phyloP scores from a whole-genome alignment of 495 filamentous ascomycete genomes.

The Talaromyces liani region DNA sequence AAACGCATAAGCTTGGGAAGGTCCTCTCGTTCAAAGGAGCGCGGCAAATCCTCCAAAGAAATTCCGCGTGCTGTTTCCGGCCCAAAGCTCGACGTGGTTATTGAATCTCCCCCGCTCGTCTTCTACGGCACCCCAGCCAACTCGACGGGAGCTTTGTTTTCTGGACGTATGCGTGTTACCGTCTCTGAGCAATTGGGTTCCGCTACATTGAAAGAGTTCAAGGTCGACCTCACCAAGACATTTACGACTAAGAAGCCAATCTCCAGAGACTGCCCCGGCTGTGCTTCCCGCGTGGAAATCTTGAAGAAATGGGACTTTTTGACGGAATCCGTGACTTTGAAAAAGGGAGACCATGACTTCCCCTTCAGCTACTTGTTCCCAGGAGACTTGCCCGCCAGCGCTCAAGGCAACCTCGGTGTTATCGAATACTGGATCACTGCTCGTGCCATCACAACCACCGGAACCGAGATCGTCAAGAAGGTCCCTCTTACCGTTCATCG shows the following conservation, averaged over 20 bases:
- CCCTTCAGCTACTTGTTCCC: constrained; percentile 90
- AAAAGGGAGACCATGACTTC: constrained; percentile 63
- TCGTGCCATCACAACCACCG: constrained; percentile 51
- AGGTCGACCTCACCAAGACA: constrained; percentile 58
- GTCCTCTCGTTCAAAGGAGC: constrained; percentile 34
- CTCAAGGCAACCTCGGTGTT: constrained; percentile 60
- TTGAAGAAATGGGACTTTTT: constrained; percentile 75
- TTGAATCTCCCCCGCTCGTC: constrained; percentile 86
- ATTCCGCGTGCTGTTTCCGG: constrained; percentile 20
- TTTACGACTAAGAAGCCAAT: constrained; percentile 75
- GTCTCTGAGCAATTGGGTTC: constrained; percentile 48
- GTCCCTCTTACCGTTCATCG: constrained; percentile 65
- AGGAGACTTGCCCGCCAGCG: constrained; percentile 77
- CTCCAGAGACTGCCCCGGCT: constrained; percentile 65
- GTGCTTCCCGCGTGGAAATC: constrained; percentile 58
- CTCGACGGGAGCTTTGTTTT: constrained; percentile 82
- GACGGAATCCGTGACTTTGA: constrained; percentile 54
- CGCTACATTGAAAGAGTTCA: constrained; percentile 61
- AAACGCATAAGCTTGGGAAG: constrained; percentile 32
- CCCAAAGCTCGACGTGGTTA: constrained; percentile 63
- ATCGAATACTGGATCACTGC: constrained; percentile 76
- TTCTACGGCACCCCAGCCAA: constrained; percentile 68
- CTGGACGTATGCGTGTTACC: constrained; percentile 69
- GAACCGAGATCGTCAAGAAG: constrained; percentile 58
- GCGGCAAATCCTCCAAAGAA: constrained; percentile 19